Evolutionary conservation across 495 filamentous ascomycete species (phyloP).

Genomic region (Neurospora sp.): DNA sequence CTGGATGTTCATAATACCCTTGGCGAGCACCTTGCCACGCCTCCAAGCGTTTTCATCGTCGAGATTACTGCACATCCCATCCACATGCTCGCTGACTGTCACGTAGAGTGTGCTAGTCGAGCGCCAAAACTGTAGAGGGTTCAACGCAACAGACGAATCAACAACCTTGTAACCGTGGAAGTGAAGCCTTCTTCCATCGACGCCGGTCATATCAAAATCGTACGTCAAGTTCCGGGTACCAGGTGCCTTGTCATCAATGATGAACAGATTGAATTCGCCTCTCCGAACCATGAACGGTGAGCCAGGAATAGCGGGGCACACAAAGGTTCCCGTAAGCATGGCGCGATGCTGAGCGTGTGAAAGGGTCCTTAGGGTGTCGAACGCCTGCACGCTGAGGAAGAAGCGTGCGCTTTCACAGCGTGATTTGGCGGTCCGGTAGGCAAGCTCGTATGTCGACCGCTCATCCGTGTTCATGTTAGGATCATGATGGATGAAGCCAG

Average conservation of each 20-base stretch:
- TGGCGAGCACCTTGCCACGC: slow-evolving; percentile 37
- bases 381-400: slow-evolving; percentile 49
- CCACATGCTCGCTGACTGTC: slow-evolving; percentile 32
- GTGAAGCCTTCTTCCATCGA: slow-evolving; percentile 39
- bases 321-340: slow-evolving; percentile 53
- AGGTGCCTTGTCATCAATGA: slow-evolving; percentile 39
- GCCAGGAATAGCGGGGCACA: slow-evolving; percentile 44
- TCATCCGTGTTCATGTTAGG: slow-evolving; percentile 34
- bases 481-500: slow-evolving; percentile 48
- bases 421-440: slow-evolving; percentile 41
- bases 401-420: slow-evolving; percentile 47
- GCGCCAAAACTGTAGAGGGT: slow-evolving; percentile 44
- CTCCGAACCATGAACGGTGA: slow-evolving; percentile 52
- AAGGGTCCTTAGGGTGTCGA: slow-evolving; percentile 34
- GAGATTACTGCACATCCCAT: slow-evolving; percentile 18
- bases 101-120: slow-evolving; percentile 56
- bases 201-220: slow-evolving; percentile 47
- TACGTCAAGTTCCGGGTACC: slow-evolving; percentile 52
- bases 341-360: slow-evolving; percentile 39
- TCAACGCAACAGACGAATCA: slow-evolving; percentile 47
- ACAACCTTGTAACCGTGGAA: slow-evolving; percentile 56
- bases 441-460: slow-evolving; percentile 43
- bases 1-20: slow-evolving; percentile 50
- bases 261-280: slow-evolving; percentile 50
- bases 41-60: slow-evolving; percentile 30